Base-by-base conservation (phyloP, 345 rosid genomes). In the Carallia brachiata region DNA sequence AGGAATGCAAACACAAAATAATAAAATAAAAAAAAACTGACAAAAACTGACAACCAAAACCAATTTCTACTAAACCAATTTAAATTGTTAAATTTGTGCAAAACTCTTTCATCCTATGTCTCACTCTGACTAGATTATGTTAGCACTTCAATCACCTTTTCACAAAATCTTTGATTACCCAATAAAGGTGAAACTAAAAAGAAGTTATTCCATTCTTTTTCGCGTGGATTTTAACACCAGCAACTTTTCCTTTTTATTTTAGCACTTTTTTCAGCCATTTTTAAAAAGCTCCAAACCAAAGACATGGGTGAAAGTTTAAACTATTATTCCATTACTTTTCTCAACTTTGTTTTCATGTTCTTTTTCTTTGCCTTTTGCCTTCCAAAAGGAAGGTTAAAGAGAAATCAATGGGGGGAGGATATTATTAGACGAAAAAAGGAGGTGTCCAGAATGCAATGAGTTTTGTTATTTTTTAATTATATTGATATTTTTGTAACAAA, bases 141-240 rank as follows among this genome's bases (percentile, higher is more conserved):
- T 40, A 40, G 47, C 47, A 40, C 47, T 40, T 40, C 30, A 55
- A 28, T 55, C 30, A 54, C 61, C 56, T 71, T 71, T 79, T 36
- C 69, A 65, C 28, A 62, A 79, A 70, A 69, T 77, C 63, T 75
- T 59, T 65, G 73, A 74, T 62, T 57, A 68, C 75, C 74, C 55
- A 65, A 65, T 62, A 69, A 82, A 73, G 74, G 65, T 39, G 57
- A 72, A 69, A 74, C 28, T 37, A 64, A 76, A 68, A 59, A 52
- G 70, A 82, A 76, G 75, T 71, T 76, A 73, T 75, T 80, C 80
- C 68, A 34, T 68, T 71, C 62, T 62, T 67, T 69, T 62, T 68
- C 65, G 30, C 77, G 4, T 74, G 62, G 64, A 59, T 78, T 73
- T 70, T 67, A 74, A 79, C 67, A 60, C 65, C 79, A 61, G 23